Evolutionary conservation across 371 early-diverging fungal genomes (phyloP).

Genomic region (Mortierella sp.): DNA sequence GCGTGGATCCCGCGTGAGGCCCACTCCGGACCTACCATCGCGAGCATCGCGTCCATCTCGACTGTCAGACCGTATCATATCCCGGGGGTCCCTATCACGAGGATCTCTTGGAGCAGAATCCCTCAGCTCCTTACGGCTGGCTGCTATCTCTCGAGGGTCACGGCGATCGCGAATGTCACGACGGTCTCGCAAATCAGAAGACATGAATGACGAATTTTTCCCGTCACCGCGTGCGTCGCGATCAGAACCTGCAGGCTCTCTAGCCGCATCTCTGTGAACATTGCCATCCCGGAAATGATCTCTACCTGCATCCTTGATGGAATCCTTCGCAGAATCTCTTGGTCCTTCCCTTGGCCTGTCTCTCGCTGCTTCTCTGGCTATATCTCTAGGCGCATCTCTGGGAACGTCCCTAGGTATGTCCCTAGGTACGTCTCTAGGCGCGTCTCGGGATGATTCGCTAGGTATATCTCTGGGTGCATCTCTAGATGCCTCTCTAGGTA

Average conservation of each 20-base stretch:
- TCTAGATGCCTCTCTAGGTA: neutral
- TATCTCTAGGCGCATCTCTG: conserved; percentile 5
- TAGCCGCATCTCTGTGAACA: neutral
- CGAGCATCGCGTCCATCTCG: conserved; percentile 30
- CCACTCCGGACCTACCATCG: conserved; percentile 13
- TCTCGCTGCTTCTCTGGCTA: conserved; percentile 12
- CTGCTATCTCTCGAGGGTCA: conserved; percentile 15
- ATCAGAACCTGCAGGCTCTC: neutral
- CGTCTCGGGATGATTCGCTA: conserved; percentile 3
- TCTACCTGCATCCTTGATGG: conserved; percentile 5
- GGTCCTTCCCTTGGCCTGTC: conserved; percentile 3
- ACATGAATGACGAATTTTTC: neutral
- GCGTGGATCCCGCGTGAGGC: conserved; percentile 10
- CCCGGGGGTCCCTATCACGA: conserved; percentile 35
- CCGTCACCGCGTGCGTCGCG: conserved; percentile 8
- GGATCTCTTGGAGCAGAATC: conserved; percentile 49
- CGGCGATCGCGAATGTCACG: conserved; percentile 18
- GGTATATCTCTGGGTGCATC: neutral
- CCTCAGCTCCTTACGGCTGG: conserved; percentile 38
- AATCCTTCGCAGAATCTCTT: conserved; percentile 12
- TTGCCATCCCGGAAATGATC: conserved; percentile 14
- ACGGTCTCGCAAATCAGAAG: conserved; percentile 11
- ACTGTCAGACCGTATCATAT: conserved; percentile 14
- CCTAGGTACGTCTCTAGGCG: neutral
- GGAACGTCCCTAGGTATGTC: conserved; percentile 12